Evolutionary conservation across 2,329 filamentous ascomycete species (phyloP), one percentile per base, ranked within the genome.

Genomic region (Teratosphaeria epicoccoides): DNA sequence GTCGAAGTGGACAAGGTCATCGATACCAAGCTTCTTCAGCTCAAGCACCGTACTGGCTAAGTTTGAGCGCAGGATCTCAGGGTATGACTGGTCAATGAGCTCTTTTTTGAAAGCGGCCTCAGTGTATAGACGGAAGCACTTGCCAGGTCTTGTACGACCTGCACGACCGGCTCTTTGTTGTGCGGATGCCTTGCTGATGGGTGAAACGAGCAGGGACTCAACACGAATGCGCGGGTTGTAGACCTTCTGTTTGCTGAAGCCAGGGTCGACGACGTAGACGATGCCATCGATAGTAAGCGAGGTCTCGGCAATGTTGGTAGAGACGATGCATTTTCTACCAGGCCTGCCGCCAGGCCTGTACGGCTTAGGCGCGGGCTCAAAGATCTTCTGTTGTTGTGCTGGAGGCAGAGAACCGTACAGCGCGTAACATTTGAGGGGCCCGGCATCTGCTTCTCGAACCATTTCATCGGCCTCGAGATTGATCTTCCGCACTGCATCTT

Each of bases 181-280:
- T 9, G 94, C 93, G 1, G 93, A 97, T 23, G 93, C 93, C 70
- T 96, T 97, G 53, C 90, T 97, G 61, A 98, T 97, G 22, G 93
- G 90, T 2, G 93, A 96, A 4, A 98, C 91, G n/a, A 98, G 77
- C 6, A 98, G 79, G 1, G 93, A 97, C 72, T 98, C 93, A 58
- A 98, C 90, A 69, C 93, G 84, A 62, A 95, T 94, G 55, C 93
- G 84, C 22, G 93, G 91, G 70, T 98, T 97, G 76, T 97, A 98
- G 57, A 97, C 93, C 72, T 97, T 98, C 66, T 98, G 93, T 75
- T 98, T 98, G 74, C 89, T 95, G 75, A 98, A 98, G 29, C 93
- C 93, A 2, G 93, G 91, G 65, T 98, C 93, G n/a, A 98, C 91
- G 28, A 98, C 93, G 65, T 96, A 98, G 29, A 98, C 93, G 57